Percentiles rank a stretch among this genome's conserved stretches.
phyloP scores from a whole-genome alignment of 345 rosid genomes.

The Salix brachista region DNA sequence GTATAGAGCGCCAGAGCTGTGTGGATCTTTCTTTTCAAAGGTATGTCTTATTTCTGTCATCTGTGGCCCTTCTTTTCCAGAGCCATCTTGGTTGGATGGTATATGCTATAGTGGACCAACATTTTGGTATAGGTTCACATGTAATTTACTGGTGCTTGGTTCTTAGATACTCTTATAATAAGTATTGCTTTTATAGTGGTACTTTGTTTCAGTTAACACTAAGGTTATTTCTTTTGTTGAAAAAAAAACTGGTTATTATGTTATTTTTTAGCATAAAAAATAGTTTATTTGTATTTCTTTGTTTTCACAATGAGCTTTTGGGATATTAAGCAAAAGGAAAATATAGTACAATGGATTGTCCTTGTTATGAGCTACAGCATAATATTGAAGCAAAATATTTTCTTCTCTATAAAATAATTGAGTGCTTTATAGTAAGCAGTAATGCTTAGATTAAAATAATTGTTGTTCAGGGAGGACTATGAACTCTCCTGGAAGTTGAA shows the following conservation, averaged over 20 bases:
- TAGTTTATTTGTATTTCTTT: neutral
- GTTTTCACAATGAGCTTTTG: neutral
- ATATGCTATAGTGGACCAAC: constrained; percentile 5
- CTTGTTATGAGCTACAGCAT: constrained; percentile 6
- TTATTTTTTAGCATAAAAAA: neutral
- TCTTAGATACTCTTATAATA: neutral
- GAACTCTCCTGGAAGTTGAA: constrained; percentile 99
- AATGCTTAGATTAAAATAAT: constrained; percentile 81
- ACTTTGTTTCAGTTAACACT: neutral
- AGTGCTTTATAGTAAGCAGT: constrained; percentile 56
- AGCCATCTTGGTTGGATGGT: constrained; percentile 17
- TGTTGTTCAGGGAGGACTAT: constrained; percentile 99
- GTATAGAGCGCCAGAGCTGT: constrained; percentile 98
- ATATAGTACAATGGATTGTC: neutral
- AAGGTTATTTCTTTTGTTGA: neutral
- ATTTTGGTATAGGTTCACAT: neutral
- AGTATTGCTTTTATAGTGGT: neutral
- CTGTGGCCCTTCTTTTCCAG: neutral
- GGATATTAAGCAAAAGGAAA: neutral
- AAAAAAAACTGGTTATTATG: neutral
- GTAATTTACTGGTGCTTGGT: neutral
- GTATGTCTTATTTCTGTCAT: constrained; percentile 34
- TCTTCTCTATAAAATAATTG: constrained; percentile 35
- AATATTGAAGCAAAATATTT: constrained; percentile 19
- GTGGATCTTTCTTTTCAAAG: constrained; percentile 96